phyloP scores from a whole-genome alignment of 768 basidiomycete species.

The Mycena pura region DNA sequence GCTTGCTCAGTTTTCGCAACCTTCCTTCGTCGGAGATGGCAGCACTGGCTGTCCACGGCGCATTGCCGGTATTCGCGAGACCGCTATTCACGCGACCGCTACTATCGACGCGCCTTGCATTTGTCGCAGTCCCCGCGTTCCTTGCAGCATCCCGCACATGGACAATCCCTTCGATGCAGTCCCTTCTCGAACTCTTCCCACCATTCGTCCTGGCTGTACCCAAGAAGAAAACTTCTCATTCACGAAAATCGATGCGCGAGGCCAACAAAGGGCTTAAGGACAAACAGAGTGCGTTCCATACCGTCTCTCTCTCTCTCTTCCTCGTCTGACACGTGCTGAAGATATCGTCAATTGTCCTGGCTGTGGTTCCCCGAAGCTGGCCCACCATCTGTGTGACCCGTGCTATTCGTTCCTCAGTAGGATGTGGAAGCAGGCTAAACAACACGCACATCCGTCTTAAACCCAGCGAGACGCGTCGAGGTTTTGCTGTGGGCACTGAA shows the following conservation, averaged over 20 bases:
- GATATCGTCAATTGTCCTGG: slow-evolving; percentile 92
- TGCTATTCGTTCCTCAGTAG: slow-evolving; percentile 79
- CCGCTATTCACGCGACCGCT: slow-evolving; percentile 12
- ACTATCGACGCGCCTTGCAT: slow-evolving; percentile 26
- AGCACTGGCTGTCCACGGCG: slow-evolving; percentile 34
- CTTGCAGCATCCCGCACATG: slow-evolving; percentile 34
- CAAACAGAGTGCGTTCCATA: slow-evolving; percentile 73
- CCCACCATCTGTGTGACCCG: slow-evolving; percentile 83
- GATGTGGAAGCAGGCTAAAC: slow-evolving; percentile 62
- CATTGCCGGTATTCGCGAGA: slow-evolving; percentile 21
- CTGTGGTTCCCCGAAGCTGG: slow-evolving; percentile 87
- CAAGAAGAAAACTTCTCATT: slow-evolving; percentile 93
- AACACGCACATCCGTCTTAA: slow-evolving; percentile 24
- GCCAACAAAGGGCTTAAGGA: slow-evolving; percentile 96
- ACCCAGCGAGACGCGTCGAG: not conserved
- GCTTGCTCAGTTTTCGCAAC: slow-evolving; percentile 17
- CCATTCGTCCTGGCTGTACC: slow-evolving; percentile 91
- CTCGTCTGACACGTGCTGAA: slow-evolving; percentile 38
- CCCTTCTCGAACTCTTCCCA: slow-evolving; percentile 77
- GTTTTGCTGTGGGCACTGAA: not conserved
- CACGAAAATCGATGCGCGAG: slow-evolving; percentile 91
- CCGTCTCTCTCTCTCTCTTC: not conserved
- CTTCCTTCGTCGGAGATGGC: slow-evolving; percentile 41
- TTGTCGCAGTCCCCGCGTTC: slow-evolving; percentile 31
- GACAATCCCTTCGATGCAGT: slow-evolving; percentile 49